Conservation (phyloP, 768 basidiomycete genomes). For the Pisolithus tinctorius region DNA sequence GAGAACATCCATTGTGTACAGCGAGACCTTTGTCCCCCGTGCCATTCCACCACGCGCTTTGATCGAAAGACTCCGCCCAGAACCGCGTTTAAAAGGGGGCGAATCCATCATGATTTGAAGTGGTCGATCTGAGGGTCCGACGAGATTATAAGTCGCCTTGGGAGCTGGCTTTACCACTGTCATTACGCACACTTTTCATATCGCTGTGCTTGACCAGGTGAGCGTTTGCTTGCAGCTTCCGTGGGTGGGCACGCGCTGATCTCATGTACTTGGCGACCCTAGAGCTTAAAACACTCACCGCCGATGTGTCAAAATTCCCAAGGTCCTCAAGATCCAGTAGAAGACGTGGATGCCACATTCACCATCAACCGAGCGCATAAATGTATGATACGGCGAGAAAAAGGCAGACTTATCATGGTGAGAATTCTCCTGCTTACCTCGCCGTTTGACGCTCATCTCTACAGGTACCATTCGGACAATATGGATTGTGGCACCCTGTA, state of each 20-base stretch:
- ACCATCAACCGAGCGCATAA: slow-evolving; percentile 20
- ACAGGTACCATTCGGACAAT: slow-evolving; percentile 21
- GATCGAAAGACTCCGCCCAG: slow-evolving; percentile 6
- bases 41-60: slow-evolving; percentile 14
- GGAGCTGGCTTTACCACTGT: slow-evolving; percentile 7
- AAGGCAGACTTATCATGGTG: slow-evolving; percentile 18
- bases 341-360: slow-evolving; percentile 11
- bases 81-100: slow-evolving; percentile 1
- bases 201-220: slow-evolving; percentile 13
- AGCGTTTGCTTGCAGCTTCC: slow-evolving; percentile 4
- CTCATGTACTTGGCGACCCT: slow-evolving; percentile 1
- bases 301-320: slow-evolving; percentile 9
- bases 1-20: slow-evolving; percentile 13
- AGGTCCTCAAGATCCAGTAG: slow-evolving; percentile 2
- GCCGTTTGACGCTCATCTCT: slow-evolving; percentile 4
- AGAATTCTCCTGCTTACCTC: background rate
- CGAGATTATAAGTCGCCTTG: slow-evolving; percentile 6
- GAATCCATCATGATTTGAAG: slow-evolving; percentile 11
- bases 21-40: slow-evolving; percentile 16
- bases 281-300: slow-evolving; percentile 12
- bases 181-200: slow-evolving; percentile 22
- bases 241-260: slow-evolving; percentile 20
- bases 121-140: slow-evolving; percentile 3
- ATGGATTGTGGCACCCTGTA: slow-evolving; percentile 5
- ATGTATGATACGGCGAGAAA: slow-evolving; percentile 12